These are phyloP conservation scores for Rhodotorula sphaerocarpa DNA, from an alignment of 768 basidiomycete species.

Conservation along the genomic window DNA sequence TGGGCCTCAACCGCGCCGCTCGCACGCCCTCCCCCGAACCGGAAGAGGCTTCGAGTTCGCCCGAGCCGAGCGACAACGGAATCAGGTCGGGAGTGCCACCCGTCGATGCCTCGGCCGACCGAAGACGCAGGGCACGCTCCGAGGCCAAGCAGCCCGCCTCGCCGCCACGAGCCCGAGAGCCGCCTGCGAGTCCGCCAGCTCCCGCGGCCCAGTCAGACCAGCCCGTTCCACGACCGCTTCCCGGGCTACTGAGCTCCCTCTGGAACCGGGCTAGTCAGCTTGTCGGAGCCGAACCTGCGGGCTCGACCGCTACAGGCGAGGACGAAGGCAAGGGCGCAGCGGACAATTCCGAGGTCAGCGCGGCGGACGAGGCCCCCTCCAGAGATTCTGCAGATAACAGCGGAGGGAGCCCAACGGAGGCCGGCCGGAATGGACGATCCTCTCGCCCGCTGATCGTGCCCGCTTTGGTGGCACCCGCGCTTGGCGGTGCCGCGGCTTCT, in stretches of 20 bases:
- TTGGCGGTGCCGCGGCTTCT: neutral
- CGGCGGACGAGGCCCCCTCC: too few species aligned
- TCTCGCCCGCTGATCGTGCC: neutral
- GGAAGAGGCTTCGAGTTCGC: neutral
- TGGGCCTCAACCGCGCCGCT: constrained; percentile 7
- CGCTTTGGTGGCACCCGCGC: neutral
- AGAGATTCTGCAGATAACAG: too few species aligned
- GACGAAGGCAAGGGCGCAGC: neutral
- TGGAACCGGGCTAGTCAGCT: constrained; percentile 13
- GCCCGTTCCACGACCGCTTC: neutral
- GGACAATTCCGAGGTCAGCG: too few species aligned
- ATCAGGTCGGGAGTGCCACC: too few species aligned
- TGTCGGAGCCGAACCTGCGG: constrained; percentile 2
- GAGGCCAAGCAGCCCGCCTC: neutral
- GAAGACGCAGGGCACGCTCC: neutral
- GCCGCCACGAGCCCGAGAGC: neutral
- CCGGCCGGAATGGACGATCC: too few species aligned
- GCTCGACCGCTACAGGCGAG: neutral
- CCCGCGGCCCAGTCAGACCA: neutral
- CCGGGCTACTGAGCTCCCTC: constrained; percentile 2
- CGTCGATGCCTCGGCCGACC: too few species aligned
- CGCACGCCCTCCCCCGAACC: neutral
- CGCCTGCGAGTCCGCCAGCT: neutral
- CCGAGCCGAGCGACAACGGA: too few species aligned
- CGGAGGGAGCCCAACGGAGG: too few species aligned